phyloP scores from a whole-genome alignment of 2,329 filamentous ascomycete genomes.

The Alternaria metachromatica region DNA sequence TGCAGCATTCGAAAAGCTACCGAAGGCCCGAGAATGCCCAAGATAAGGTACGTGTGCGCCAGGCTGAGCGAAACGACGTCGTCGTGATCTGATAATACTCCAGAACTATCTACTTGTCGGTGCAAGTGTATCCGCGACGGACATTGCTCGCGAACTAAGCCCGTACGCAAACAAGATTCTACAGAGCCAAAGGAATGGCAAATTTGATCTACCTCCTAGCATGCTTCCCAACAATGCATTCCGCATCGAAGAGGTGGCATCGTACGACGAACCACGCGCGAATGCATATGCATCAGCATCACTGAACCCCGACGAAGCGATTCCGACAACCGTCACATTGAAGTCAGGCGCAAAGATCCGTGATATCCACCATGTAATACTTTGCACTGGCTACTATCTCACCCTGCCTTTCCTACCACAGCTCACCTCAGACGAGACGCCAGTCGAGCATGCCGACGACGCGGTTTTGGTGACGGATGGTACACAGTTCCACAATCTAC shows the following conservation, averaged over 20 bases:
- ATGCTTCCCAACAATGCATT: slow-evolving; percentile 62
- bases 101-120: slow-evolving; percentile 62
- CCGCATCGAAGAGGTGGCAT: slow-evolving; percentile 60
- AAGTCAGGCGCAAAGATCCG: slow-evolving; percentile 60
- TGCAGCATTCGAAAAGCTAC: slow-evolving; percentile 62
- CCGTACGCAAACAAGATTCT: slow-evolving; percentile 54
- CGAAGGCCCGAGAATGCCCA: slow-evolving; percentile 56
- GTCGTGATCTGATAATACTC: background rate
- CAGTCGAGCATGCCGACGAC: slow-evolving; percentile 58
- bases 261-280: slow-evolving; percentile 49
- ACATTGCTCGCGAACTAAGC: slow-evolving; percentile 62
- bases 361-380: slow-evolving; percentile 66
- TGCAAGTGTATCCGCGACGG: slow-evolving; percentile 61
- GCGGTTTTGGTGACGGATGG: slow-evolving; percentile 69
- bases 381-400: slow-evolving; percentile 74
- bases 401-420: slow-evolving; percentile 68
- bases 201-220: slow-evolving; percentile 63
- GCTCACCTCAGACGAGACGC: slow-evolving; percentile 55
- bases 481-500: slow-evolving; percentile 68
- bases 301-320: slow-evolving; percentile 37
- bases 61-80: background rate
- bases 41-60: slow-evolving; percentile 51
- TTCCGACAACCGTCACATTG: slow-evolving; percentile 61
- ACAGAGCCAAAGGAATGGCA: slow-evolving; percentile 66
- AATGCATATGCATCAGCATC: background rate